These are phyloP conservation scores for Nicotiana otophora DNA, from an alignment of 257 asterid species.

Conservation along the genomic window DNA sequence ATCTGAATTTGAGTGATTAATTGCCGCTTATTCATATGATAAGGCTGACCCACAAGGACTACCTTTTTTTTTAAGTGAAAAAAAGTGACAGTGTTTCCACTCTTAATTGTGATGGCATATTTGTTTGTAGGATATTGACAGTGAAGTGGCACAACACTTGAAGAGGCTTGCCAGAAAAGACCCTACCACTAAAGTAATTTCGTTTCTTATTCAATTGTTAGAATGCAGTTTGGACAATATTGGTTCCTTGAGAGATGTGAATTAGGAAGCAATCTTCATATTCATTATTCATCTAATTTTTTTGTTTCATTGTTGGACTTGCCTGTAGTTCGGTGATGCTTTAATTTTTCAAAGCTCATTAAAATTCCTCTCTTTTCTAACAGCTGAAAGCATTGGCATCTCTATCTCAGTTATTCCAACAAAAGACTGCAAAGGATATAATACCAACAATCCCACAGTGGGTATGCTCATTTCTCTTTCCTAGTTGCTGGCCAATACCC, in stretches of 20 bases:
- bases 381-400: conserved; percentile 93
- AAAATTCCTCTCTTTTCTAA: conserved; percentile 17
- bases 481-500: conserved; percentile 9
- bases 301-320: neutral
- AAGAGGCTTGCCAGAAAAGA: conserved; percentile 93
- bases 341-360: conserved; percentile 11
- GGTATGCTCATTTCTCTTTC: conserved; percentile 44
- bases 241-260: neutral
- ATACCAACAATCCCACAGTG: conserved; percentile 71
- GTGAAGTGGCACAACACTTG: conserved; percentile 84
- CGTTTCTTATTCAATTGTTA: neutral
- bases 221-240: neutral
- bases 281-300: neutral
- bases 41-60: neutral
- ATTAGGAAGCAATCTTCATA: neutral
- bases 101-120: conserved; percentile 3
- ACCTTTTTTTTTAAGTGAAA: neutral
- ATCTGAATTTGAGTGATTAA: neutral
- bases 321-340: neutral
- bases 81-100: neutral
- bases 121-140: conserved; percentile 62
- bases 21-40: neutral
- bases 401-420: conserved; percentile 64
- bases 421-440: conserved; percentile 64
- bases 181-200: conserved; percentile 79